Percentiles rank a stretch among this genome's conserved stretches.
Conservation (phyloP, 768 basidiomycete genomes). For the Suillus weaverae region DNA sequence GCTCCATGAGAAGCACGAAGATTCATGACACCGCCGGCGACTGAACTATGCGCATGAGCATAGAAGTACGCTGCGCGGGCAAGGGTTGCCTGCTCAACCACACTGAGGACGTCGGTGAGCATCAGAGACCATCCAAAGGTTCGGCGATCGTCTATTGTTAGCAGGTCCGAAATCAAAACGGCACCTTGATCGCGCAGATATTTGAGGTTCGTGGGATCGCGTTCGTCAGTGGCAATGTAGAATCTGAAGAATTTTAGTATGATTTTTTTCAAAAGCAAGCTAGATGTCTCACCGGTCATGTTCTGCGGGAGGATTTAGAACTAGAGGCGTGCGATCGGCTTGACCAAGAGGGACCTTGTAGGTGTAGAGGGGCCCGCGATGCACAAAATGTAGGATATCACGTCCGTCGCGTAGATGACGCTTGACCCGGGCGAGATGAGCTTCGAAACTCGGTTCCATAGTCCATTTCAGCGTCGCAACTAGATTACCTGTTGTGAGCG, state of each 20-base stretch:
- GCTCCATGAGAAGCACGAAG: constrained; percentile 40
- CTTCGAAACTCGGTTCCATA: constrained; percentile 33
- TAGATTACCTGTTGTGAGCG: constrained; percentile 2
- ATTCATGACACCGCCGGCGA: constrained; percentile 43
- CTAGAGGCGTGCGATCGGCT: constrained; percentile 21
- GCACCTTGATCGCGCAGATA: constrained; percentile 37
- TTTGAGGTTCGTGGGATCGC: constrained; percentile 31
- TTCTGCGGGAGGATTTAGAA: constrained; percentile 24
- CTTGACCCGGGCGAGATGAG: constrained; percentile 36
- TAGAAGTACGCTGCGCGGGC: constrained; percentile 42
- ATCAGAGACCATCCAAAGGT: constrained; percentile 43
- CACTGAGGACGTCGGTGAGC: constrained; percentile 42
- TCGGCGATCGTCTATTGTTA: constrained; percentile 42
- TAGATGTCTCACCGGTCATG: constrained; percentile 22
- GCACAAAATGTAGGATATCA: constrained; percentile 19
- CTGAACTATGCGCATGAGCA: constrained; percentile 39
- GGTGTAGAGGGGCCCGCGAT: constrained; percentile 13
- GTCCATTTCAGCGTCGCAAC: constrained; percentile 33
- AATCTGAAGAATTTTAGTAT: constrained; percentile 20
- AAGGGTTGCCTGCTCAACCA: constrained; percentile 43
- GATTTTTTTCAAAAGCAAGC: background rate
- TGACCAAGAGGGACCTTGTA: constrained; percentile 25
- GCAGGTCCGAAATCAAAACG: constrained; percentile 41
- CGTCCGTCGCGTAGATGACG: constrained; percentile 22
- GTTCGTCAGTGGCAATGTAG: constrained; percentile 45